Conservation (phyloP, 352 stramenopile genomes). For the Blastocystis hominis region DNA sequence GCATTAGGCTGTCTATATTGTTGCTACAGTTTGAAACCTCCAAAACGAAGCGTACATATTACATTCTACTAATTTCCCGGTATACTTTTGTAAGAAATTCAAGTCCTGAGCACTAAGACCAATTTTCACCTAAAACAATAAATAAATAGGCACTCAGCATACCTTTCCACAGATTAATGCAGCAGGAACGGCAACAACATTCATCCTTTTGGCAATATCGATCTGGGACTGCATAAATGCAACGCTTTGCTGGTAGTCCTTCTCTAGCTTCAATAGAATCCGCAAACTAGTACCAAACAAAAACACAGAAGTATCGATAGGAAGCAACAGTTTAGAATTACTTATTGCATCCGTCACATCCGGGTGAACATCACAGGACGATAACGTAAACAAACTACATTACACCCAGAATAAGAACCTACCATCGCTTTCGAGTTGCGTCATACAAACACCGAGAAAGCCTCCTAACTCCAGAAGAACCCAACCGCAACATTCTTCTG, state of each 20-base stretch:
- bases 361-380: neutral
- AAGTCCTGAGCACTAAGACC: neutral
- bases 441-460: neutral
- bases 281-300: neutral
- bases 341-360: neutral
- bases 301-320: constrained; percentile 36
- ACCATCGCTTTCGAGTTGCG: neutral
- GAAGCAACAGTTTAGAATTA: neutral
- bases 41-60: neutral
- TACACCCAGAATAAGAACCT: neutral
- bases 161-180: neutral
- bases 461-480: too few relatives aligned
- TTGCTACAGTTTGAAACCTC: neutral
- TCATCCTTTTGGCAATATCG: constrained; percentile 25
- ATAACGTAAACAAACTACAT: neutral
- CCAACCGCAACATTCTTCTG: neutral
- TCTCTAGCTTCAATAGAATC: neutral
- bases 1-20: constrained; percentile 14
- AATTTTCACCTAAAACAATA: constrained; percentile 17
- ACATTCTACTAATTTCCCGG: neutral
- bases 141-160: neutral
- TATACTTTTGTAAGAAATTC: neutral
- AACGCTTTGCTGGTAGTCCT: neutral
- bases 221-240: constrained; percentile 22
- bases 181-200: constrained; percentile 1